Base-by-base conservation (phyloP, 257 asterid genomes). In the Solanum medicagineum region DNA sequence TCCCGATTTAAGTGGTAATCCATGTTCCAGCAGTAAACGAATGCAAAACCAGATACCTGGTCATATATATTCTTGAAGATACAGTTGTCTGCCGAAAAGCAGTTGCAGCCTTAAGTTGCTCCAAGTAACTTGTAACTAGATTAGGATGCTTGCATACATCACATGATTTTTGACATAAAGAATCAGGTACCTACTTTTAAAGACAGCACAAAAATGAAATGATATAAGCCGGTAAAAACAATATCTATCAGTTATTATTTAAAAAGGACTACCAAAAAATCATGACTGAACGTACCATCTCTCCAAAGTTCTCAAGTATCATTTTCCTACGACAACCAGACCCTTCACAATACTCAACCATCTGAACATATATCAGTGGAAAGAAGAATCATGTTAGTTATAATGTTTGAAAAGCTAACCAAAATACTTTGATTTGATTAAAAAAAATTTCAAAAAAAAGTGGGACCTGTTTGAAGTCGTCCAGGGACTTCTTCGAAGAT, bases 301-400 rank as follows among this genome's bases (percentile, higher is more conserved):
- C 98, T 68, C 97, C 98, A 87, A 96, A 96, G 92, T 94, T 88
- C 87, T 91, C 93, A 77, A 96, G 98, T 85, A 96, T 95, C 93
- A 94, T 95, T 92, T 90, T 96, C 87, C 99, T 94, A 87, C 98
- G 98, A 87, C 99, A 96, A 83, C 92, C 92, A 77, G 93, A 88
- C 85, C 89, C 91, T 90, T 96, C 97, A 80, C 98, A 96, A 86
- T 93, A 96, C 86, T 93, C 95, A 85, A 92, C 93, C 97, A 96
- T 93, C 99, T 96, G 89, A 74, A 89, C 84, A 87, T 70, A 87
- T 79, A 55, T 89, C 85, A 83, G 84, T 47, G 47, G 87, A 83
- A 86, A 83, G 42, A 53, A 17, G 26, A 51, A 73, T 53, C 36
- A 55, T 74, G 83, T 20, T 40, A 56, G 63, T 77, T 51, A 24